These are phyloP conservation scores for Mucor sp. DNA, from an alignment of 371 early-diverging fungal species.

Conservation along the genomic window DNA sequence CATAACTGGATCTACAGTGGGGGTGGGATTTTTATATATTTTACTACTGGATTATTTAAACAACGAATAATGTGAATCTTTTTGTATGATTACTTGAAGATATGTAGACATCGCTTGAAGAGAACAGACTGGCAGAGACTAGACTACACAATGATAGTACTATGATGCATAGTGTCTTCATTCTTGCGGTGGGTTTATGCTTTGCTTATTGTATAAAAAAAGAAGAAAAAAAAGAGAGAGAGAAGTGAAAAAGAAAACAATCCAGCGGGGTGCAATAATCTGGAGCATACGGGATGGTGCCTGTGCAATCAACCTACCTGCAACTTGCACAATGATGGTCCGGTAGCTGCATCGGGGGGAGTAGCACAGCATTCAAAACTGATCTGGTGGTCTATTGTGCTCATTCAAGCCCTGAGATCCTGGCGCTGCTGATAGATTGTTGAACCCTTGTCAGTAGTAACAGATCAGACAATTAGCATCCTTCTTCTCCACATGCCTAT, in stretches of 20 bases:
- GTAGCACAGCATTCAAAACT: not conserved
- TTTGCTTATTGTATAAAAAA: not conserved
- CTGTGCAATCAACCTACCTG: slow-evolving; percentile 1
- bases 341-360: not conserved
- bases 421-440: not conserved
- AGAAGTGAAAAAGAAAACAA: slow-evolving; percentile 8
- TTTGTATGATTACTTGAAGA: slow-evolving; percentile 28
- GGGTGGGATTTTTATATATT: not conserved
- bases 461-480: not conserved
- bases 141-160: not conserved
- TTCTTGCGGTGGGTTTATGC: not conserved
- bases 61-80: not conserved
- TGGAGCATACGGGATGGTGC: not conserved
- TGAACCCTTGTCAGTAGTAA: not conserved
- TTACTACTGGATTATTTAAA: not conserved
- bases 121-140: slow-evolving; percentile 29
- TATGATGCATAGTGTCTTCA: not conserved
- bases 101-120: slow-evolving; percentile 41
- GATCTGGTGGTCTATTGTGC: not conserved
- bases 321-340: not conserved
- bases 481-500: not conserved
- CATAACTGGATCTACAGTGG: slow-evolving; percentile 29
- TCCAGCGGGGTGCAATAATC: not conserved
- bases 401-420: not conserved
- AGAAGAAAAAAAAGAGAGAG: slow-evolving; percentile 1